Conservation (phyloP, 306 rosid genomes). For the Lagenaria siceraria region DNA sequence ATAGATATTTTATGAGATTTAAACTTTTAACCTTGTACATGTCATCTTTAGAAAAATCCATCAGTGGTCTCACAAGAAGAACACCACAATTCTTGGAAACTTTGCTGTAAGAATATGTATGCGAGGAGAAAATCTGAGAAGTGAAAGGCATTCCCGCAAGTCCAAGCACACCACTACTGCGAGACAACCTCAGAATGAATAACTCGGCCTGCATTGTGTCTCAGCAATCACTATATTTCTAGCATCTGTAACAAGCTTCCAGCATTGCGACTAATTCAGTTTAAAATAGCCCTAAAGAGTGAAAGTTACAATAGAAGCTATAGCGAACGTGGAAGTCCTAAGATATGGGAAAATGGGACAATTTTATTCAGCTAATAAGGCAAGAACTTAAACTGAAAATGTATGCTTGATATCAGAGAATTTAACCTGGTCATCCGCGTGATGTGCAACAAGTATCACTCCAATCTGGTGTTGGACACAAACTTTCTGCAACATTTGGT, state of each 20-base stretch:
- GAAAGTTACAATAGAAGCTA: constrained; percentile 4
- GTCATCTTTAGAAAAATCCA: constrained; percentile 75
- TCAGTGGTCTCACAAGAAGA: constrained; percentile 78
- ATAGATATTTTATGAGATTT: background rate
- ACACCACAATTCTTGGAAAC: constrained; percentile 32
- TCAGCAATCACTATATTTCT: constrained; percentile 37
- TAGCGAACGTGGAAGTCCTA: background rate
- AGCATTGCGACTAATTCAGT: constrained; percentile 16
- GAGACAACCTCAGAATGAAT: constrained; percentile 85
- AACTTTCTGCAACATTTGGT: constrained; percentile 54
- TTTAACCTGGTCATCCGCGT: constrained; percentile 86
- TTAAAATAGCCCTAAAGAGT: constrained; percentile 4
- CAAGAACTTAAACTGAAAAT: background rate
- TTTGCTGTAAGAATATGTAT: constrained; percentile 19
- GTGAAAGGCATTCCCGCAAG: constrained; percentile 90
- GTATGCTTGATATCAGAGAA: constrained; percentile 5
- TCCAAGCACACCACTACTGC: constrained; percentile 86
- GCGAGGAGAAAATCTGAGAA: constrained; percentile 61
- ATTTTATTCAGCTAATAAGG: background rate
- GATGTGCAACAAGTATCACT: constrained; percentile 80
- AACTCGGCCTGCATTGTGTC: constrained; percentile 90
- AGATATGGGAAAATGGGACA: background rate
- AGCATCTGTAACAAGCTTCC: constrained; percentile 26
- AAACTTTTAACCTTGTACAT: constrained; percentile 59
- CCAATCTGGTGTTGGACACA: constrained; percentile 54